A percentile compares a stretch with the other conserved stretches of the same genome.
Conservation (phyloP, 2,329 filamentous ascomycete genomes). For the Conoideocrella luteorostrata region DNA sequence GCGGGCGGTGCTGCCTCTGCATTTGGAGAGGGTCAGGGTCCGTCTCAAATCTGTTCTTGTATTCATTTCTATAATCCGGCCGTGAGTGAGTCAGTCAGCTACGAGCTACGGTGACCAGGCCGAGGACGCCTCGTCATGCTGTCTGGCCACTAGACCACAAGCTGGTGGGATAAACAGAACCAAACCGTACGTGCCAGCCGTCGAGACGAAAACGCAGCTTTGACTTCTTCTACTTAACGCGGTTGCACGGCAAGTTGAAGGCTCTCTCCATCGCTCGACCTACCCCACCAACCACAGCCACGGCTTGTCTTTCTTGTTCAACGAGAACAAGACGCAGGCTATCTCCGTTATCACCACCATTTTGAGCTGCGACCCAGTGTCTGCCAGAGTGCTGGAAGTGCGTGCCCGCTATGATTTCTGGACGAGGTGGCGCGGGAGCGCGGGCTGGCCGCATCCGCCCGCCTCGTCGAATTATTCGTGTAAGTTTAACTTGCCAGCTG, state of each 20-base stretch:
- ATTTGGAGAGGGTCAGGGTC: no score
- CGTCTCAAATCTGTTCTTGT: background rate
- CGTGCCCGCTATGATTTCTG: constrained; percentile 38
- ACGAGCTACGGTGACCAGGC: background rate
- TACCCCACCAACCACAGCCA: background rate
- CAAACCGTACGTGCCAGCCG: no score
- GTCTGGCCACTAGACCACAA: constrained; percentile 1
- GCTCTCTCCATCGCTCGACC: no score
- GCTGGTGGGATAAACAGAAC: background rate
- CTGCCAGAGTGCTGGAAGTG: background rate
- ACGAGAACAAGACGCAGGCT: background rate
- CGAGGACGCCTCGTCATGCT: constrained; percentile 1
- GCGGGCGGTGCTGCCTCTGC: no score
- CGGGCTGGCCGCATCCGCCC: constrained; percentile 35
- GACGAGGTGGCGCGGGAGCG: constrained; percentile 37
- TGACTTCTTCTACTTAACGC: no score
- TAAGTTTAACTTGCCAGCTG: constrained; percentile 24
- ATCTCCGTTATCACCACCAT: background rate
- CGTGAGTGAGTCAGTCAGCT: background rate
- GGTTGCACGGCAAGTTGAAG: no score
- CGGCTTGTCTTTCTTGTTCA: background rate
- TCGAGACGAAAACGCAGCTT: no score
- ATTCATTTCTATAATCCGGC: background rate
- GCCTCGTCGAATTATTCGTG: constrained; percentile 35
- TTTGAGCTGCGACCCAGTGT: background rate